Conservation (phyloP, 2,329 filamentous ascomycete genomes). For the Daldinia sp. region DNA sequence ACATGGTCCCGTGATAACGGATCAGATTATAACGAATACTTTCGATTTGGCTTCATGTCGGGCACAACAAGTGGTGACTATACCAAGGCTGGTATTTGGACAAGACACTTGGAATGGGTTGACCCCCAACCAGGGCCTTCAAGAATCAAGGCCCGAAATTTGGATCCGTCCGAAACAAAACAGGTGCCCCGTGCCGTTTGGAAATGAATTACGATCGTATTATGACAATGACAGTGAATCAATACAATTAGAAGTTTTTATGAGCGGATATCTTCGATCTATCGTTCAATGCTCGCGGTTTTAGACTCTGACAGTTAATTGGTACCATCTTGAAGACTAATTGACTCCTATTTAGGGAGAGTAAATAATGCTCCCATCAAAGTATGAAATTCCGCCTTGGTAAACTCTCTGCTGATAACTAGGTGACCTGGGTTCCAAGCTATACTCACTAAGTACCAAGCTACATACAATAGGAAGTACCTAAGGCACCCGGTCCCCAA, state of each 20-base stretch:
- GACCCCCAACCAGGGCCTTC: constrained; percentile 71
- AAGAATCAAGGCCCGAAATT: constrained; percentile 48
- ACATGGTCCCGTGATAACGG: constrained; percentile 64
- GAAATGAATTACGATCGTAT: constrained; percentile 23
- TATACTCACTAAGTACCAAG: too few relatives aligned
- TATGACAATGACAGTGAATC: constrained; percentile 13
- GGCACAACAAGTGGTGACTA: constrained; percentile 74
- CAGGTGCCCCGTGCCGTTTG: constrained; percentile 22
- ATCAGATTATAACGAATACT: constrained; percentile 70
- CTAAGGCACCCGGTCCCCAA: too few relatives aligned
- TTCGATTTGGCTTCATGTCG: constrained; percentile 77
- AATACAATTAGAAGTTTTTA: neutral
- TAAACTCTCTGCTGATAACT: too few relatives aligned
- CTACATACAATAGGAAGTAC: too few relatives aligned
- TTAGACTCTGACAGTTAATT: too few relatives aligned
- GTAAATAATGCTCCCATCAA: too few relatives aligned
- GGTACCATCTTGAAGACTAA: too few relatives aligned
- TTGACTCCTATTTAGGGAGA: too few relatives aligned
- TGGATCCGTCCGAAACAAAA: constrained; percentile 30
- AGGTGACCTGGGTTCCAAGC: too few relatives aligned
- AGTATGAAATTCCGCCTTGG: too few relatives aligned
- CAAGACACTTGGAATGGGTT: constrained; percentile 68
- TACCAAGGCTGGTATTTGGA: constrained; percentile 78
- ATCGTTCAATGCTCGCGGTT: too few relatives aligned
- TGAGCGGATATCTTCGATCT: neutral